Percentiles rank a stretch among this genome's conserved stretches.
Conservation (phyloP, 371 early-diverging fungal genomes). For the Mucor plumbeus region DNA sequence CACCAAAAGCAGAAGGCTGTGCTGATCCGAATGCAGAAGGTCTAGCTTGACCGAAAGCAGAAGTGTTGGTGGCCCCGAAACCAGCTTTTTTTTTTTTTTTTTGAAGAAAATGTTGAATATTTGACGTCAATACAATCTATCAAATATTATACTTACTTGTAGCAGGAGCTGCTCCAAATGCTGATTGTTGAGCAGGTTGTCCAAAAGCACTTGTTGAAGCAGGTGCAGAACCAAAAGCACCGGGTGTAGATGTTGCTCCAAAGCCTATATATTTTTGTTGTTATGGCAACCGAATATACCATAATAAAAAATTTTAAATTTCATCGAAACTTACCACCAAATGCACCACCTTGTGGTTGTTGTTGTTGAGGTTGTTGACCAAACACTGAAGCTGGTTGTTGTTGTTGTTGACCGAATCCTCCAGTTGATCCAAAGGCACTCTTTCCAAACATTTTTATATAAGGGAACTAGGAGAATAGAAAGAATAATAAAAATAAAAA, state of each 20-base stretch:
- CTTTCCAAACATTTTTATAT: slow-evolving; percentile 46
- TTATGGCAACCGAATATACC: neutral
- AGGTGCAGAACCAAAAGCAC: slow-evolving; percentile 42
- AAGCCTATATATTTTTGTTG: slow-evolving; percentile 39
- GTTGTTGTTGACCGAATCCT: slow-evolving; percentile 67
- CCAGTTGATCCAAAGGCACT: slow-evolving; percentile 44
- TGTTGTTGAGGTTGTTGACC: slow-evolving; percentile 43
- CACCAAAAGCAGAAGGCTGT: slow-evolving; percentile 41
- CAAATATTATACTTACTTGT: slow-evolving; percentile 29
- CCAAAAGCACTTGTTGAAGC: slow-evolving; percentile 58
- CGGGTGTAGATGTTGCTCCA: slow-evolving; percentile 48
- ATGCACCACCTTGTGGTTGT: slow-evolving; percentile 46
- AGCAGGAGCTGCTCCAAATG: slow-evolving; percentile 43
- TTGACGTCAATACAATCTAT: neutral
- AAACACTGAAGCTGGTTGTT: slow-evolving; percentile 47
- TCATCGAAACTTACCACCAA: slow-evolving; percentile 55
- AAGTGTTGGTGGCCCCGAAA: slow-evolving; percentile 39
- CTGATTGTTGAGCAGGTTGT: slow-evolving; percentile 48
- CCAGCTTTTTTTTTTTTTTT: slow-evolving; percentile 24
- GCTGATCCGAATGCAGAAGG: slow-evolving; percentile 46
- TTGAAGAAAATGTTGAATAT: neutral
- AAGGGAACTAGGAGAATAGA: slow-evolving; percentile 6
- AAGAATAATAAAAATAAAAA: slow-evolving; percentile 9
- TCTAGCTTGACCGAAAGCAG: slow-evolving; percentile 59
- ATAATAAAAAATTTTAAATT: neutral